These are phyloP conservation scores for Coniochaeta sp. DNA, from an alignment of 2,329 filamentous ascomycete species.

Conservation along the genomic window DNA sequence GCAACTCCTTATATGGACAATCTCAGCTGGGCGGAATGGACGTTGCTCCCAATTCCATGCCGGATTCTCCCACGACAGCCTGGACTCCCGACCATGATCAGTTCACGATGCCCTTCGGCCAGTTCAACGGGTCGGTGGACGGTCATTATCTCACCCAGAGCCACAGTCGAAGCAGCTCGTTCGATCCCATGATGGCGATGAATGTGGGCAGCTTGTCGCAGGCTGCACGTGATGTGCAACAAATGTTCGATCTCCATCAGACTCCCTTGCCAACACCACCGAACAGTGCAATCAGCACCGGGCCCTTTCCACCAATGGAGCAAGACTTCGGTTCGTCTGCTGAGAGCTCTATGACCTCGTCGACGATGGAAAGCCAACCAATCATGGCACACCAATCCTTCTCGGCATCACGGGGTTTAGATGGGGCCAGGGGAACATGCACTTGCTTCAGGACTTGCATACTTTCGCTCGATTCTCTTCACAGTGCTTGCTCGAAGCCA, in stretches of 20 bases:
- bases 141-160: not conserved
- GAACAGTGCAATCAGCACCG: not conserved
- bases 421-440: not conserved
- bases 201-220: not conserved
- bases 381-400: not conserved
- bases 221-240: not conserved
- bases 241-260: not conserved
- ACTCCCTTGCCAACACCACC: not conserved
- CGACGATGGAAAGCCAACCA: not conserved
- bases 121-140: not conserved
- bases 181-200: not conserved
- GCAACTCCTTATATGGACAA: not conserved
- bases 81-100: not conserved
- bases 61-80: not conserved
- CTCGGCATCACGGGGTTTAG: not conserved
- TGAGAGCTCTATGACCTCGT: not conserved
- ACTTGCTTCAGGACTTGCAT: not conserved
- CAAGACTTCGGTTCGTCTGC: not conserved
- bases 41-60: not conserved
- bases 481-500: not conserved
- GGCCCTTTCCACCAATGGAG: not conserved
- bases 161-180: not conserved
- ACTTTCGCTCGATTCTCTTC: not conserved
- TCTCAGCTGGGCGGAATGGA: not conserved
- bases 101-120: not conserved